These are phyloP conservation scores for Strobilomyces dryophilus DNA, from an alignment of 768 basidiomycete species.

Conservation along the genomic window DNA sequence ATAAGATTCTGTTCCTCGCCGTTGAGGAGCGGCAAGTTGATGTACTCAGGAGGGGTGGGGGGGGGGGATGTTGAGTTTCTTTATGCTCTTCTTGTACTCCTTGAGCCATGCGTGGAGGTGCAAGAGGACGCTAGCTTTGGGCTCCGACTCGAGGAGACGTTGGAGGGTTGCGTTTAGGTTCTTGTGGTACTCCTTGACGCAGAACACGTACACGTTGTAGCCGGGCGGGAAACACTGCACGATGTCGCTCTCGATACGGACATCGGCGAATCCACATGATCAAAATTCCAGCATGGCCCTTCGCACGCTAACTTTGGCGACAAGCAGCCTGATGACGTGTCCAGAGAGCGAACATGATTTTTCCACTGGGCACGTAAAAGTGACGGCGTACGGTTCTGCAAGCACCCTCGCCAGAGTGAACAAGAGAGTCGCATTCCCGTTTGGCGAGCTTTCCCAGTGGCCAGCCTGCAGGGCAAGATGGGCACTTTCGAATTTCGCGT, in stretches of 20 bases:
- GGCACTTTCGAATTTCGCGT: no score
- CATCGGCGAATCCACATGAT: no score
- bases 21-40: conserved; percentile 88
- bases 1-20: conserved; percentile 92
- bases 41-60: conserved; percentile 70
- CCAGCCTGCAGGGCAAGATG: no score
- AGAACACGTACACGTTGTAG: conserved; percentile 83
- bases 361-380: no score
- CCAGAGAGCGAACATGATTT: no score
- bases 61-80: conserved; percentile 84
- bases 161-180: conserved; percentile 72
- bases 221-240: conserved; percentile 88
- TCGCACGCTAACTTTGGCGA: no score
- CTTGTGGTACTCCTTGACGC: conserved; percentile 87
- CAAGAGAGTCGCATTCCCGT: no score
- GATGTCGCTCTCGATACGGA: conserved; percentile 85
- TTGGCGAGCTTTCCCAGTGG: no score
- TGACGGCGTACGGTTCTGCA: no score
- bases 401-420: no score
- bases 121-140: conserved; percentile 86
- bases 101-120: conserved; percentile 91
- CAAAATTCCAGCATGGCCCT: no score
- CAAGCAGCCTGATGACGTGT: no score
- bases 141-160: conserved; percentile 63
- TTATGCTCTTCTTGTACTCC: conserved; percentile 93